Percentiles rank a stretch among this genome's conserved stretches.
Conservation (phyloP, 106 monocot species). For the Ottelia alismoides region DNA sequence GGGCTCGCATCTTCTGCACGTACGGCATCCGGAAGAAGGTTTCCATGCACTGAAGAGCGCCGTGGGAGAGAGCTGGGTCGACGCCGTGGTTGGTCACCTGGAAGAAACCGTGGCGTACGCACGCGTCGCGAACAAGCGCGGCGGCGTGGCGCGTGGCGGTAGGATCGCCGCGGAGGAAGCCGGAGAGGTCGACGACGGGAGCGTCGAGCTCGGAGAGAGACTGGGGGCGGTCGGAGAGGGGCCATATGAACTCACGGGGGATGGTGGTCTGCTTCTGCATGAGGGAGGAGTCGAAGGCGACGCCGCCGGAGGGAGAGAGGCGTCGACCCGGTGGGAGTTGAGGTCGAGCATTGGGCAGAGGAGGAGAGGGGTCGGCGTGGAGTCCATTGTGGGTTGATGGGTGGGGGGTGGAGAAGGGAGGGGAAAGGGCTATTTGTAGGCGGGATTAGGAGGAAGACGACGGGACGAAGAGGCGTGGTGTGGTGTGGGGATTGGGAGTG, state of each 20-base stretch:
- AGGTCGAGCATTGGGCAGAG: too few relatives aligned
- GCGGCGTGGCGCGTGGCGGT: constrained; percentile 21
- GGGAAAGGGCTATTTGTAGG: too few relatives aligned
- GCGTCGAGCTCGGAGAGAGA: constrained; percentile 24
- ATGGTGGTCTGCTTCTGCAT: too few relatives aligned
- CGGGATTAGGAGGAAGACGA: too few relatives aligned
- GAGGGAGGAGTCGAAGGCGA: too few relatives aligned
- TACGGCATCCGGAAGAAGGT: constrained; percentile 48
- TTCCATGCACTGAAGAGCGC: constrained; percentile 22
- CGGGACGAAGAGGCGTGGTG: too few relatives aligned
- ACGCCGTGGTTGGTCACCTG: constrained; percentile 53
- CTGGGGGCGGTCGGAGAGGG: constrained; percentile 8
- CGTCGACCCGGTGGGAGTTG: too few relatives aligned
- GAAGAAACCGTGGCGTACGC: constrained; percentile 46
- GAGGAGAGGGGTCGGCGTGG: too few relatives aligned
- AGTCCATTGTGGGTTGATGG: too few relatives aligned
- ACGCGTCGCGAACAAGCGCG: constrained; percentile 23
- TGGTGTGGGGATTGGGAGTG: too few relatives aligned
- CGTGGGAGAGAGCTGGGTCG: constrained; percentile 1
- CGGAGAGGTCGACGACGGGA: constrained; percentile 39
- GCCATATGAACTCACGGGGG: constrained; percentile 66
- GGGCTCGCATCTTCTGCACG: constrained; percentile 28
- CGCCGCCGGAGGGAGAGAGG: too few relatives aligned
- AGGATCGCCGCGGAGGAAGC: constrained; percentile 20
- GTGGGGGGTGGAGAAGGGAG: too few relatives aligned